These are phyloP conservation scores for Colletotrichum acutatum DNA, from an alignment of 2,329 filamentous ascomycete species.

Conservation along the genomic window DNA sequence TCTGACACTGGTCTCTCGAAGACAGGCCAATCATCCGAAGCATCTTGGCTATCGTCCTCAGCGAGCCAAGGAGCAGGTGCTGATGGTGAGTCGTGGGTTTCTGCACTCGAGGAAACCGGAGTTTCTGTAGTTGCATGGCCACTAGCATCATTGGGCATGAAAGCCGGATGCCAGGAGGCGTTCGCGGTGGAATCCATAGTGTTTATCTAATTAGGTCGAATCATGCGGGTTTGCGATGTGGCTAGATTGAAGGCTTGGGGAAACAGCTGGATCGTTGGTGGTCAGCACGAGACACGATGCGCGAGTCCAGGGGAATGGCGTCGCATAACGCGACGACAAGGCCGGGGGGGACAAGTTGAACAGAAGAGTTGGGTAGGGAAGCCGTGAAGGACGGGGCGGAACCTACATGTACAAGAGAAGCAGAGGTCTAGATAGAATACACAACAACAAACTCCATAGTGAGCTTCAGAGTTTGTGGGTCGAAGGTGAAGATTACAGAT, in stretches of 20 bases:
- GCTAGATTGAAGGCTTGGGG: slow-evolving; percentile 27
- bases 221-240: slow-evolving; percentile 24
- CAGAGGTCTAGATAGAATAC: slow-evolving; percentile 31
- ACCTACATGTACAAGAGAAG: slow-evolving; percentile 35
- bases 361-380: neutral
- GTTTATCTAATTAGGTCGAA: slow-evolving; percentile 36
- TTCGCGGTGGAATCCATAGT: slow-evolving; percentile 50
- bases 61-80: neutral
- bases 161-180: slow-evolving; percentile 54
- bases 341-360: neutral
- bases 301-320: slow-evolving; percentile 22
- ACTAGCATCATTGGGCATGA: slow-evolving; percentile 48
- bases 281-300: slow-evolving; percentile 39
- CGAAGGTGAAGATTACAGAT: slow-evolving; percentile 16
- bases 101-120: slow-evolving; percentile 3
- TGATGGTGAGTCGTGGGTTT: neutral
- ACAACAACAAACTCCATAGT: slow-evolving; percentile 29
- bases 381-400: neutral
- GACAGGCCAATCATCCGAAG: slow-evolving; percentile 39
- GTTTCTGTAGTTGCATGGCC: slow-evolving; percentile 33
- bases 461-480: slow-evolving; percentile 21
- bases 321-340: slow-evolving; percentile 26
- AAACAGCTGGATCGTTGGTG: slow-evolving; percentile 42
- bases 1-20: slow-evolving; percentile 28
- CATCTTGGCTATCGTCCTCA: slow-evolving; percentile 30